Conservation (phyloP, 169 alveolate species). For the Perkinsus chesapeaki region DNA sequence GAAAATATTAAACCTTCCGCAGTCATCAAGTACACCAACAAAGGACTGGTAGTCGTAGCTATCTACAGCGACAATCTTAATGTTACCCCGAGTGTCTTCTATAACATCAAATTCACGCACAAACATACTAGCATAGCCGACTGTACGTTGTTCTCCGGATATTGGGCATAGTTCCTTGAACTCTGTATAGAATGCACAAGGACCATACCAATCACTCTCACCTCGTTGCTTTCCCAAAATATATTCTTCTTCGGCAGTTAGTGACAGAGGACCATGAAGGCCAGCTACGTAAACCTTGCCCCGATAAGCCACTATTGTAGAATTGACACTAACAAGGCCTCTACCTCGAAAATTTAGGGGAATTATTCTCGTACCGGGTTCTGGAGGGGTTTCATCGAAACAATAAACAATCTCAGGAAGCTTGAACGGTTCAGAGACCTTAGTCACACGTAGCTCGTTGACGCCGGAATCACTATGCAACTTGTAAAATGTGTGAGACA, state of each 20-base stretch:
- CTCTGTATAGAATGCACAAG: background rate
- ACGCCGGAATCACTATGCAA: background rate
- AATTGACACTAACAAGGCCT: background rate
- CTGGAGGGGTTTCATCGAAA: background rate
- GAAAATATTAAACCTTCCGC: background rate
- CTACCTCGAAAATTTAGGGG: background rate
- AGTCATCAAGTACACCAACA: background rate
- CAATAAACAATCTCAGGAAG: background rate
- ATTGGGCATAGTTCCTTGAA: background rate
- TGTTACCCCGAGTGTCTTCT: background rate
- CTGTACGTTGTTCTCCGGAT: background rate
- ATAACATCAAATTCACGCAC: background rate
- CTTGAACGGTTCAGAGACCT: background rate
- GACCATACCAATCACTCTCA: background rate
- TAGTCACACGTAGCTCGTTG: background rate
- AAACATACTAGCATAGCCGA: background rate
- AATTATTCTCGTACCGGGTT: background rate
- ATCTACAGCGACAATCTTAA: background rate
- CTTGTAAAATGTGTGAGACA: background rate
- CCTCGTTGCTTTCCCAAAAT: background rate
- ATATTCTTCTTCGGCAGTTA: background rate
- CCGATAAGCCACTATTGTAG: background rate
- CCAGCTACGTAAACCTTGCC: background rate
- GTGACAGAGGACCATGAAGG: background rate
- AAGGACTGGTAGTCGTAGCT: background rate